phyloP scores from a whole-genome alignment of 805 yeast genomes.

The Spathaspora sp. region DNA sequence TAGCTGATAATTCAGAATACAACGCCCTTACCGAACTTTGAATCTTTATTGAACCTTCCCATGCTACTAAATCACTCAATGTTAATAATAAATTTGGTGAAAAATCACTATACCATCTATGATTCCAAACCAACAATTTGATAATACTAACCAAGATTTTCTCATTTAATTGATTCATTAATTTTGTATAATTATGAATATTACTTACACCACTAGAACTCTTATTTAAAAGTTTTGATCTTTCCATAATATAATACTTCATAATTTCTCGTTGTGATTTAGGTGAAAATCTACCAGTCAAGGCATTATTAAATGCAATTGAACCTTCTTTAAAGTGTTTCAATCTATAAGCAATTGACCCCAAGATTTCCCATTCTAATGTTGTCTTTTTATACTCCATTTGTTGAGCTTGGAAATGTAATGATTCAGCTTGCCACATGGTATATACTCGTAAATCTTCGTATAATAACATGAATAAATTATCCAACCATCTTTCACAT shows the following conservation, averaged over 20 bases:
- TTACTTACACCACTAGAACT: slow-evolving; percentile 13
- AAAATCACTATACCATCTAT: slow-evolving; percentile 94
- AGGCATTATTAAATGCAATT: slow-evolving; percentile 72
- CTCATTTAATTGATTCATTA: slow-evolving; percentile 44
- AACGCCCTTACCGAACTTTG: slow-evolving; percentile 67
- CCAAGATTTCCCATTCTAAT: slow-evolving; percentile 90
- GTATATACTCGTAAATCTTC: slow-evolving; percentile 81
- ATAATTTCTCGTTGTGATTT: slow-evolving; percentile 73
- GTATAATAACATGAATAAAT: slow-evolving; percentile 62
- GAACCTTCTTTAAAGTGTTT: slow-evolving; percentile 88
- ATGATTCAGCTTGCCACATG: slow-evolving; percentile 87
- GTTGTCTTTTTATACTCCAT: slow-evolving; percentile 73
- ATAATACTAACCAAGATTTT: slow-evolving; percentile 66
- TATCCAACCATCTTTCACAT: slow-evolving; percentile 74
- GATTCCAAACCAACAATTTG: slow-evolving; percentile 92
- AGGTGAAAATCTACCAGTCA: slow-evolving; percentile 74
- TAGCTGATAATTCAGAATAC: slow-evolving; percentile 38
- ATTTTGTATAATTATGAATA: slow-evolving; percentile 34
- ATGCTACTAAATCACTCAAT: slow-evolving; percentile 58
- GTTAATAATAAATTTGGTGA: slow-evolving; percentile 64
- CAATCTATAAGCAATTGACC: slow-evolving; percentile 78
- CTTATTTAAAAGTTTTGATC: slow-evolving; percentile 31
- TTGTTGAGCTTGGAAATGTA: slow-evolving; percentile 87
- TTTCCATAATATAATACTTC: slow-evolving; percentile 56
- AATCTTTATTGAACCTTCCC: slow-evolving; percentile 76